Evolutionary conservation across 768 basidiomycete species (phyloP), one percentile per base, ranked within the genome.

Genomic region (Auricularia sp.): DNA sequence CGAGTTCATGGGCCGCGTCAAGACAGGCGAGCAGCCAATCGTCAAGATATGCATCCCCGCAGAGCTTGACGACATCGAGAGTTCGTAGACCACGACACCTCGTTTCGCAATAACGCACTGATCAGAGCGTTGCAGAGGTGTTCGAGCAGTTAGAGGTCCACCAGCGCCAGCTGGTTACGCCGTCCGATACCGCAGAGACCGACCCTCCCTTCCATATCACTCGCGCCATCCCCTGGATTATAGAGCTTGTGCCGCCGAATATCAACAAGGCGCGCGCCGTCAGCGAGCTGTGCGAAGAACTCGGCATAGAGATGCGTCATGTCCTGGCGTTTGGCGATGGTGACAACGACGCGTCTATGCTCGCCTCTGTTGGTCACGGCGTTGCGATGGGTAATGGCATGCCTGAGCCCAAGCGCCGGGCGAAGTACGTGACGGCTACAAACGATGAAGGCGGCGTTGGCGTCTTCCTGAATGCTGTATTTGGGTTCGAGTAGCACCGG

Each of bases 381-480:
- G 65, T 66, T n/a, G 65, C 65, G n/a, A 66, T 66, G 65, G 58
- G 63, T 13, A 66, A 66, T 33, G 63, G 47, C 7, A 66, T 66
- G 65, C 65, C 65, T 8, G 63, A 47, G n/a, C 44, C 65, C 39
- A 36, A n/a, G 11, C 42, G 42, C 16, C 47, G 61, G 3, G 65
- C 65, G 2, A 54, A 47, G 21, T 61, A 64, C 35, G 54, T 44
- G 35, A 66, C 65, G 3, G 47, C 36, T 18, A 58, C 47, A 21
- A 64, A 66, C 58, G 36, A 66, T 35, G 65, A 66, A 29, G 65
- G 65, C 21, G 65, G 65, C 7, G 65, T 66, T 10, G 65, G 65
- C n/a, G 37, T 29, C 13, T 66, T 66, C 36, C 14, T 66, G 14
- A 59, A 34, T 34, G 21, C 56, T 10, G 29, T 59, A 18, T 59